Evolutionary conservation across 768 basidiomycete genomes (phyloP).

Genomic region (Punctularia strigosozonata): DNA sequence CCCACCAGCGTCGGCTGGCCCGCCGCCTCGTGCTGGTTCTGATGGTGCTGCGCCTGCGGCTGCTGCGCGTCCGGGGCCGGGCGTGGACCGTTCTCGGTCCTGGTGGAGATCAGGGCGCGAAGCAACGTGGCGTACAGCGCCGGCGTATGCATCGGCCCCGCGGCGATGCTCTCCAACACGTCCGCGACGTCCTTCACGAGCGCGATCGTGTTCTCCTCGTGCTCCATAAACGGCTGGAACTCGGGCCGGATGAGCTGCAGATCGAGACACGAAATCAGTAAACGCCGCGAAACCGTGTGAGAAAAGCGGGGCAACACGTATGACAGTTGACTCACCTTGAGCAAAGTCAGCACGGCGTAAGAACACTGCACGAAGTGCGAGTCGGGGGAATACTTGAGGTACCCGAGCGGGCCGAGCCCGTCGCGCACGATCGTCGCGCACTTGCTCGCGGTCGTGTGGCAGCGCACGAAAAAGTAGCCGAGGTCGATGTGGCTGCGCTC

Average conservation of each 20-base stretch:
- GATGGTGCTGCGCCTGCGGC: background rate
- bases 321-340: constrained; percentile 53
- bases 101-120: constrained; percentile 59
- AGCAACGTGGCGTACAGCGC: constrained; percentile 81
- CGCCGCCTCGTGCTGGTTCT: background rate
- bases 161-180: constrained; percentile 65
- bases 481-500: constrained; percentile 65
- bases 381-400: constrained; percentile 77
- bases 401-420: constrained; percentile 64
- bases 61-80: constrained; percentile 15
- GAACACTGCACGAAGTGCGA: constrained; percentile 84
- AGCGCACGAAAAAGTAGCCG: constrained; percentile 75
- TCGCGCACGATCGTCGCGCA: constrained; percentile 70
- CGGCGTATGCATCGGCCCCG: constrained; percentile 76
- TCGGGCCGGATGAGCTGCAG: constrained; percentile 70
- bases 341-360: constrained; percentile 85
- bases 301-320: background rate
- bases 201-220: constrained; percentile 57
- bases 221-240: constrained; percentile 64
- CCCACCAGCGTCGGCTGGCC: background rate
- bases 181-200: constrained; percentile 77
- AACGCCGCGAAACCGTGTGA: background rate
- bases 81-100: too few relatives aligned
- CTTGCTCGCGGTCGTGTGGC: constrained; percentile 58
- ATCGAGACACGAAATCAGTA: background rate